Base-by-base conservation (phyloP, 106 monocot genomes). In the Xerophyta viscosa region DNA sequence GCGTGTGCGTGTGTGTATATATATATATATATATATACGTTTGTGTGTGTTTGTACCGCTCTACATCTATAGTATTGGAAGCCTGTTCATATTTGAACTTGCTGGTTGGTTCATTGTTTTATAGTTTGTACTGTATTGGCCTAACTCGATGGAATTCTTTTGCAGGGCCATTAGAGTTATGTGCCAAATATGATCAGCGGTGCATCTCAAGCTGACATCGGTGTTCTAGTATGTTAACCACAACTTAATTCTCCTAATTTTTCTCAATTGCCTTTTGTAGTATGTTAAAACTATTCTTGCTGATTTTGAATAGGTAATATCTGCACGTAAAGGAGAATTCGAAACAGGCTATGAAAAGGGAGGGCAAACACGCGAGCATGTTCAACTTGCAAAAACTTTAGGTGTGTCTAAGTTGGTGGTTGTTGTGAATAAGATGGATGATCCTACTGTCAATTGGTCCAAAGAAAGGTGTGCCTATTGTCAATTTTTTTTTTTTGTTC, bases 171-270 rank as follows among this genome's bases (percentile, higher is more conserved):
- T 60, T 89, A 96, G 74, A 89, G 96, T 69, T 96, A 89, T 69
- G 96, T 96, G 18, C 96, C 96, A 56, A 96, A 96, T 47, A 96
- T 89, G 96, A 96, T 96, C 20, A 96, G 96, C 63, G 96, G 89
- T 64, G 96, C 96, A 44, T 96, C 96, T 76, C 96, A 96, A 62
- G 96, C 96, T 63, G 96, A 96, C 62, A 79, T 89, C 29, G 96
- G 96, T 45, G 89, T 96, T 61, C 73, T 89, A 49, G 96, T 89
- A 66, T 67, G 76, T 51, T 73, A 11, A 15, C 29, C 31, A 20
- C 24, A 22, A 27, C 8, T 20, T 52, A 12, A 17, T 54, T 45
- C 14, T 15, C 63, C 24, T n/a, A n/a, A n/a, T n/a, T n/a, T n/a
- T n/a, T n/a, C n/a, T n/a, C n/a, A n/a, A n/a, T n/a, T n/a, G n/a